Conservation (phyloP, 2,329 filamentous ascomycete species). For the Trichoderma citrinoviride region DNA sequence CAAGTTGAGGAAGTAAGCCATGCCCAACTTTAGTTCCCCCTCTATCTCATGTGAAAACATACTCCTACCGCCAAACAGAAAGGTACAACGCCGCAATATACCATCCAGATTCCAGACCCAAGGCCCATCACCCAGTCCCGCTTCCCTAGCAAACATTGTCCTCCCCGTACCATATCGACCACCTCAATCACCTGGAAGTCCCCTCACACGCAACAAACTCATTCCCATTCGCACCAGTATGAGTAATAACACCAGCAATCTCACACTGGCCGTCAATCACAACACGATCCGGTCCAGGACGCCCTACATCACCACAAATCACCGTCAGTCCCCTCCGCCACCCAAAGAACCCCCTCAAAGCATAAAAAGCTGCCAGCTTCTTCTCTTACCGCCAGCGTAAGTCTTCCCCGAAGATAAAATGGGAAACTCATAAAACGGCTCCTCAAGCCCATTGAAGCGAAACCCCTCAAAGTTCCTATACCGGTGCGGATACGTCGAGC, state of each 20-base stretch:
- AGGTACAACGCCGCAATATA: too few relatives aligned
- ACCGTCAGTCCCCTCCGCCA: neutral
- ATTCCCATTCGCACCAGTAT: slow-evolving; percentile 66
- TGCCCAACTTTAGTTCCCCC: too few relatives aligned
- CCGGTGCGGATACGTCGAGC: slow-evolving; percentile 38
- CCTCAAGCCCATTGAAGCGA: slow-evolving; percentile 29
- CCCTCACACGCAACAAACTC: slow-evolving; percentile 60
- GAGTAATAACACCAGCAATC: slow-evolving; percentile 64
- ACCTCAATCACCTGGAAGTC: neutral
- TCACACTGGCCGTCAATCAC: slow-evolving; percentile 54
- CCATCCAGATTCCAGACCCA: too few relatives aligned
- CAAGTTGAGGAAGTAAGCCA: too few relatives aligned
- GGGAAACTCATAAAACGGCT: slow-evolving; percentile 42
- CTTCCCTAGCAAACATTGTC: too few relatives aligned
- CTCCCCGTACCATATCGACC: neutral
- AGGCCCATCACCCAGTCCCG: neutral
- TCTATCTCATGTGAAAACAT: too few relatives aligned
- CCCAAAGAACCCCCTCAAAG: too few relatives aligned
- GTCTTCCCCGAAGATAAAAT: slow-evolving; percentile 32
- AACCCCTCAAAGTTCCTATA: slow-evolving; percentile 42
- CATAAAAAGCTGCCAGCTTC: neutral
- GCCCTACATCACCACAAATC: neutral
- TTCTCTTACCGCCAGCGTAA: slow-evolving; percentile 35
- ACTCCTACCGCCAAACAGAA: too few relatives aligned
- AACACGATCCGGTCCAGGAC: slow-evolving; percentile 64